Percentiles rank a stretch among this genome's conserved stretches.
These are phyloP conservation scores for Alternaria tenuissima DNA, from an alignment of 2,329 filamentous ascomycete species.

Conservation along the genomic window DNA sequence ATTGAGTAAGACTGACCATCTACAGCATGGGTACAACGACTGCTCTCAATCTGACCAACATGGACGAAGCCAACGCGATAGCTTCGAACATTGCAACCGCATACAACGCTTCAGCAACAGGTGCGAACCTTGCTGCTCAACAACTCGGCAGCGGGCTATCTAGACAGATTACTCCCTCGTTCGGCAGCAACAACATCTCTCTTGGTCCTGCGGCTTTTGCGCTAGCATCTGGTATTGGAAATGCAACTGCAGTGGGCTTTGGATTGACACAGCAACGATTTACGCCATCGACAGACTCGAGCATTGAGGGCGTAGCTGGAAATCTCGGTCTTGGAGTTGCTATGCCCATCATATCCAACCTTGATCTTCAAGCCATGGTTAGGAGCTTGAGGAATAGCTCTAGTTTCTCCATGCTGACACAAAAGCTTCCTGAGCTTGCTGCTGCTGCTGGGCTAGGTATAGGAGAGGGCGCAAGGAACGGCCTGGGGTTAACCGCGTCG, in stretches of 20 bases:
- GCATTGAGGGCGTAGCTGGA: constrained; percentile 33
- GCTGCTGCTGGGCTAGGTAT: constrained; percentile 37
- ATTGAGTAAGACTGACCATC: constrained; percentile 10
- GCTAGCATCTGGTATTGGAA: constrained; percentile 40
- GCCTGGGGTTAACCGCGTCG: constrained; percentile 27
- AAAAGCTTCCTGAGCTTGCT: constrained; percentile 36
- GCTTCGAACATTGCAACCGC: constrained; percentile 30
- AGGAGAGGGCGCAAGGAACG: constrained; percentile 38
- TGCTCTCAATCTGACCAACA: constrained; percentile 37
- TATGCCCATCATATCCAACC: constrained; percentile 33
- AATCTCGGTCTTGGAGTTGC: constrained; percentile 40
- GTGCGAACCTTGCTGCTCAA: constrained; percentile 35
- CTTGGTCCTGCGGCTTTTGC: constrained; percentile 35
- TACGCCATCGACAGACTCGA: constrained; percentile 24
- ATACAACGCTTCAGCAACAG: constrained; percentile 32
- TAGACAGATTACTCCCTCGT: constrained; percentile 29
- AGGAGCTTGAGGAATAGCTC: constrained; percentile 16
- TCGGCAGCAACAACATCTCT: constrained; percentile 9
- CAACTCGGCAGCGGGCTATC: constrained; percentile 37
- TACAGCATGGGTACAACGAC: constrained; percentile 36
- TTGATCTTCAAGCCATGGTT: constrained; percentile 29
- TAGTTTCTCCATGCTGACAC: constrained; percentile 13
- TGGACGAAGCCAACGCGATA: constrained; percentile 22
- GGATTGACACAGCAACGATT: constrained; percentile 32
- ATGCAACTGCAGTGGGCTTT: constrained; percentile 35